These are phyloP conservation scores for Myriangium duriaei DNA, from an alignment of 2,329 filamentous ascomycete species.

Conservation along the genomic window DNA sequence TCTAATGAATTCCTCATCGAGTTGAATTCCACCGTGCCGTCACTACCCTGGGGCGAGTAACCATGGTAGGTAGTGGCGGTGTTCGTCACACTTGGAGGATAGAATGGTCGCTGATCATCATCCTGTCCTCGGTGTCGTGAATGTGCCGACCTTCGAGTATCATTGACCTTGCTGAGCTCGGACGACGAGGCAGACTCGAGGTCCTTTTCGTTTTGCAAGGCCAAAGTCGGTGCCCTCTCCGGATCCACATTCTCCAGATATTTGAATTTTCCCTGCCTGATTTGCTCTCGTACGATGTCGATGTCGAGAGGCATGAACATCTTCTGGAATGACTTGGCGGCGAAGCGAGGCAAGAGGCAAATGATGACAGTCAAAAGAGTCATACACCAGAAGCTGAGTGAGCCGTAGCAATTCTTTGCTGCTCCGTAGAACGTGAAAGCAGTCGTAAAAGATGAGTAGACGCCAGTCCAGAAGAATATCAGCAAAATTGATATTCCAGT, in stretches of 20 bases:
- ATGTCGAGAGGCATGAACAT: constrained; percentile 85
- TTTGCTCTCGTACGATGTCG: constrained; percentile 90
- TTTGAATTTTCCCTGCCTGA: constrained; percentile 69
- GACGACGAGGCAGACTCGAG: constrained; percentile 46
- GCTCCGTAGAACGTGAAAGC: constrained; percentile 62
- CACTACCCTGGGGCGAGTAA: constrained; percentile 78
- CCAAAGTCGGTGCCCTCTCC: constrained; percentile 19
- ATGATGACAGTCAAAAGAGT: constrained; percentile 67
- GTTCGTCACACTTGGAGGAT: constrained; percentile 73
- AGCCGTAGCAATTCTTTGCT: constrained; percentile 64
- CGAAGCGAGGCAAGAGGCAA: constrained; percentile 77
- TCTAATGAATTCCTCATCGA: constrained; percentile 31
- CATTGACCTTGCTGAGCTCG: constrained; percentile 35
- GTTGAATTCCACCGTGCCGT: constrained; percentile 76
- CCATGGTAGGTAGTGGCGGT: constrained; percentile 70
- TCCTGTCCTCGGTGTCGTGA: constrained; percentile 25
- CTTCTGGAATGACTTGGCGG: constrained; percentile 79
- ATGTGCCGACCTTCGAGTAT: constrained; percentile 43
- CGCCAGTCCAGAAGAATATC: constrained; percentile 90
- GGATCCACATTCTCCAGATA: constrained; percentile 50
- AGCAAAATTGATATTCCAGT: constrained; percentile 71
- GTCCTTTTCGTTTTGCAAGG: constrained; percentile 23
- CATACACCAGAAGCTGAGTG: constrained; percentile 77
- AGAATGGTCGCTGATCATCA: constrained; percentile 84
- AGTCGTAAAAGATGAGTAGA: constrained; percentile 55